Evolutionary conservation across 371 early-diverging fungal genomes (phyloP).

Genomic region (Mucor lusitanicus): DNA sequence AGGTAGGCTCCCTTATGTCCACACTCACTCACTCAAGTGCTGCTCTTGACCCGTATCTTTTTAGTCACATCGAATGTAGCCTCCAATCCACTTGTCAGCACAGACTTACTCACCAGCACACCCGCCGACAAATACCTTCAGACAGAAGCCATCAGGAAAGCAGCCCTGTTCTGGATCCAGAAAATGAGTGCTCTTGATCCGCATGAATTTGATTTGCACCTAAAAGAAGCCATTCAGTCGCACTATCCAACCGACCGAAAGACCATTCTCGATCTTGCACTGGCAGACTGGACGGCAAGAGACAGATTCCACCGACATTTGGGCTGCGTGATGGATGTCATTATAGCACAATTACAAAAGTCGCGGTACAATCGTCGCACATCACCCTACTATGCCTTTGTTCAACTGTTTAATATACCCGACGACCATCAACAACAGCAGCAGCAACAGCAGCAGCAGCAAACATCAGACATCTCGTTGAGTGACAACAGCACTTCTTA

Average conservation of each 20-base stretch:
- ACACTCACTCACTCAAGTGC: no score
- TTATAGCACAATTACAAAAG: slow-evolving; percentile 11
- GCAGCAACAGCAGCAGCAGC: slow-evolving; percentile 8
- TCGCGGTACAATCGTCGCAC: slow-evolving; percentile 27
- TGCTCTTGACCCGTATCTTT: no score
- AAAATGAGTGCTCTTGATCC: slow-evolving; percentile 19
- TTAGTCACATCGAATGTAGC: neutral
- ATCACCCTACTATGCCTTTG: slow-evolving; percentile 40
- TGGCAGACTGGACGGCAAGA: slow-evolving; percentile 39
- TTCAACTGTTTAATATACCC: slow-evolving; percentile 25
- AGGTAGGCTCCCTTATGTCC: slow-evolving; percentile 4
- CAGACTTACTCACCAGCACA: neutral
- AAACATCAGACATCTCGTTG: neutral
- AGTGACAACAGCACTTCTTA: slow-evolving; percentile 7
- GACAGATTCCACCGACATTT: slow-evolving; percentile 28
- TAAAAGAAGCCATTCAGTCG: slow-evolving; percentile 19
- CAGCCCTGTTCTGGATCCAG: slow-evolving; percentile 21
- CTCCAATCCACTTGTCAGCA: slow-evolving; percentile 17
- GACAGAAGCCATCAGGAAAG: slow-evolving; percentile 12
- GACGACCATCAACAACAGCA: slow-evolving; percentile 20
- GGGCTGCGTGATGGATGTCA: slow-evolving; percentile 22
- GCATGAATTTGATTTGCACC: slow-evolving; percentile 23
- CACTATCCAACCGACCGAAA: slow-evolving; percentile 38
- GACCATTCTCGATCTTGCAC: slow-evolving; percentile 29
- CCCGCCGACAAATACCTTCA: slow-evolving; percentile 21